Conservation (phyloP, 139 green algal species). For the Yamagishiella unicocca region DNA sequence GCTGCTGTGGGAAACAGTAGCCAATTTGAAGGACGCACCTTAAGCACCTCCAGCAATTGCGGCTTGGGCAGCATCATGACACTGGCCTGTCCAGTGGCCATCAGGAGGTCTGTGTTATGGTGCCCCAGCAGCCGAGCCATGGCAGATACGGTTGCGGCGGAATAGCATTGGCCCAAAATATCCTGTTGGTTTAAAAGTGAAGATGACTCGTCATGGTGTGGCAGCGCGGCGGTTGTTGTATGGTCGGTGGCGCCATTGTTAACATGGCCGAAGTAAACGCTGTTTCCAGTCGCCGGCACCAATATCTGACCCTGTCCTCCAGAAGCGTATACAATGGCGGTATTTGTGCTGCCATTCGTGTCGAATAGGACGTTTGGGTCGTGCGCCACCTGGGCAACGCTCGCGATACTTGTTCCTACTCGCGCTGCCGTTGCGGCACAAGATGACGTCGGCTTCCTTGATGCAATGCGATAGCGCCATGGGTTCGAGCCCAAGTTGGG, state of each 20-base stretch:
- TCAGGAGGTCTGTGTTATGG: background rate
- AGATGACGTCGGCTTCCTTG: background rate
- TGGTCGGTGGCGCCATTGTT: background rate
- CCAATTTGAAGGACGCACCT: no score
- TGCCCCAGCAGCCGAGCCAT: constrained; percentile 21
- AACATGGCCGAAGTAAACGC: background rate
- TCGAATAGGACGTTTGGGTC: background rate
- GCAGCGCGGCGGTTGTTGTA: background rate
- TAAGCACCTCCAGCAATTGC: background rate
- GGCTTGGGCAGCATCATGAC: background rate
- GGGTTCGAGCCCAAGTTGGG: background rate
- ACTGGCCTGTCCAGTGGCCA: background rate
- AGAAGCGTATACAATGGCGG: background rate
- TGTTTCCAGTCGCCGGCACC: background rate
- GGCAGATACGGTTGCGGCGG: background rate
- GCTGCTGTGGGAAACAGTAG: no score
- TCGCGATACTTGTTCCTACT: no score
- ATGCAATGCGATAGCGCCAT: background rate
- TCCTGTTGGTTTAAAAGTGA: background rate
- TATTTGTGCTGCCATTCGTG: background rate
- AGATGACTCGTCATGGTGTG: background rate
- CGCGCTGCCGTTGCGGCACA: background rate
- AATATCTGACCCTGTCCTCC: no score
- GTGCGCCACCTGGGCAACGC: background rate
- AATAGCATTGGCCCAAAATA: constrained; percentile 10